phyloP scores from a whole-genome alignment of 202 grass and related monocot species.

The Hordeum pubiflorum region DNA sequence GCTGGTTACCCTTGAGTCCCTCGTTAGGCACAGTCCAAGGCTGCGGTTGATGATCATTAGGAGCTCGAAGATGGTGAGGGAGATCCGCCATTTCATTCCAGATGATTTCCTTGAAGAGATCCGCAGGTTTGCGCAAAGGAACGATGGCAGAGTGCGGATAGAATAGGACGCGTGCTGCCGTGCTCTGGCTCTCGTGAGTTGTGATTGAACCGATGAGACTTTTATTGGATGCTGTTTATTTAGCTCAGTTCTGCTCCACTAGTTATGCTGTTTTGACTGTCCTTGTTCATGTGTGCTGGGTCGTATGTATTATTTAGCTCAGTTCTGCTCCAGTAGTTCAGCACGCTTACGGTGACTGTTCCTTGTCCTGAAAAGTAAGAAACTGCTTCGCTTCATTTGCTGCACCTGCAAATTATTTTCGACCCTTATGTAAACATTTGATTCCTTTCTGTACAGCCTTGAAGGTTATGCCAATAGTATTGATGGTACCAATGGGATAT shows the following conservation, averaged over 20 bases:
- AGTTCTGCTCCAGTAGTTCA: neutral
- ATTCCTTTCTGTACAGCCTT: too few species aligned
- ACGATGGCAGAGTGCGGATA: slow-evolving; percentile 40
- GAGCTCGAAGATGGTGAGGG: slow-evolving; percentile 87
- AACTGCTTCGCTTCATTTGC: neutral
- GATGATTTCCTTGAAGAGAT: slow-evolving; percentile 90
- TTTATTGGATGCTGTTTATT: neutral
- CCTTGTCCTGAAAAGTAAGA: slow-evolving; percentile 8
- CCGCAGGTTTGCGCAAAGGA: slow-evolving; percentile 68
- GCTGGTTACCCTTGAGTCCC: slow-evolving; percentile 65
- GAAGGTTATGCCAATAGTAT: too few species aligned
- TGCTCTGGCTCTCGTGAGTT: neutral
- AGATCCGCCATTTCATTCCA: slow-evolving; percentile 36
- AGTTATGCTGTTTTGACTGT: neutral
- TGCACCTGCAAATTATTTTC: neutral
- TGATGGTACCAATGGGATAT: neutral
- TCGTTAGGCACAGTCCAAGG: slow-evolving; percentile 49
- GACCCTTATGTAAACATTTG: too few species aligned
- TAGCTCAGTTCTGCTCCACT: neutral
- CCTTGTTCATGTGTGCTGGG: neutral
- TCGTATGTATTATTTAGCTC: neutral
- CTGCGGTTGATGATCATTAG: slow-evolving; percentile 65
- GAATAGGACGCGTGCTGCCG: slow-evolving; percentile 33
- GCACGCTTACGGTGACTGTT: neutral
- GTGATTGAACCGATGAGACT: neutral